A percentile compares a stretch with the other conserved stretches of the same genome.
Evolutionary conservation across 2,329 filamentous ascomycete species (phyloP).

Genomic region (Beauveria caledonica): DNA sequence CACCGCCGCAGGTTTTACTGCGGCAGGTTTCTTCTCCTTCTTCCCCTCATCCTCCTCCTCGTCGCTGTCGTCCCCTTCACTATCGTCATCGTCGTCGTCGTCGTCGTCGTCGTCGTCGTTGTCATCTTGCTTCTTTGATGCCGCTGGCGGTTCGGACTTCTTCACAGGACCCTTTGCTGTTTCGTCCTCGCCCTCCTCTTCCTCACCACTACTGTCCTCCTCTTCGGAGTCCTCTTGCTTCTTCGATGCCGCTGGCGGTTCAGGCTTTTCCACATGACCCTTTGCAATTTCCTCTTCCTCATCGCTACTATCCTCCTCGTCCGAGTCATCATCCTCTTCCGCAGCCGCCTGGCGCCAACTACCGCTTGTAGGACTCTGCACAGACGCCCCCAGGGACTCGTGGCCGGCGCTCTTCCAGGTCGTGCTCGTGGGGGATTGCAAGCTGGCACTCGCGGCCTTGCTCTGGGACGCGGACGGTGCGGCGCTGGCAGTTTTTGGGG

Average conservation of each 20-base stretch:
- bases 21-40: neutral
- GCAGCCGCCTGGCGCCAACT: neutral
- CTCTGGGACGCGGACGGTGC: neutral
- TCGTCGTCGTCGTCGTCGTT: conserved; percentile 10
- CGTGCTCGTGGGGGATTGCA: conserved; percentile 35
- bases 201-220: conserved; percentile 13
- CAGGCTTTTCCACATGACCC: conserved; percentile 19
- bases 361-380: conserved; percentile 14
- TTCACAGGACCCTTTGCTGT: conserved; percentile 21
- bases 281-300: conserved; percentile 17
- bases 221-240: neutral
- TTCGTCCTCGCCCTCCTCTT: conserved; percentile 18
- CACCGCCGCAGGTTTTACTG: neutral
- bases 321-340: conserved; percentile 12
- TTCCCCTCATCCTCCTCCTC: conserved; percentile 10
- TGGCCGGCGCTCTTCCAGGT: conserved; percentile 26
- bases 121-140: conserved; percentile 12
- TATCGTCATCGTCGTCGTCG: conserved; percentile 18
- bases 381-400: conserved; percentile 14
- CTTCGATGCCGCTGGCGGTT: conserved; percentile 11
- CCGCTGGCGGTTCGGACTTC: neutral
- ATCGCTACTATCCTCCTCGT: conserved; percentile 4
- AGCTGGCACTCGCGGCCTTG: conserved; percentile 10
- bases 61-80: conserved; percentile 13
- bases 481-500: neutral